Evolutionary conservation across 2,329 filamentous ascomycete species (phyloP), one percentile per base, ranked within the genome.

Genomic region (Colletotrichum navitas): DNA sequence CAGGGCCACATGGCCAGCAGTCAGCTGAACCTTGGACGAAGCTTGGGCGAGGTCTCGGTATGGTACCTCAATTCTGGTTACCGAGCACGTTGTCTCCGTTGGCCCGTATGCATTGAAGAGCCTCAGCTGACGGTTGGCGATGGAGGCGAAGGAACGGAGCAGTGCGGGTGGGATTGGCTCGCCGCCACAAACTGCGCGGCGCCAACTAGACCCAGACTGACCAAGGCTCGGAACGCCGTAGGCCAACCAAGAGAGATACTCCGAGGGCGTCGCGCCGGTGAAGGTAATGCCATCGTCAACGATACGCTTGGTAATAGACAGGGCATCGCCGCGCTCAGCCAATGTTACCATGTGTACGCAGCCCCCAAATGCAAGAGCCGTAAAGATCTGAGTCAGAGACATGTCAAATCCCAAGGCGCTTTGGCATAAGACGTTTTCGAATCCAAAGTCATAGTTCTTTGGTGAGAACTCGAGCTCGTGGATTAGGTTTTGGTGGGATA

Each of bases 381-480:
- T 75, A 58, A 84, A 78, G 11, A 80, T 79, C 72, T 86, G 81
- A 2, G 74, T 74, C 1, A 84, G 49, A 0, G 83, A 82, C 70
- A 84, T 74, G 66, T 86, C 83, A 73, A 86, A 86, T 6, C 76
- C 78, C 29, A 77, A 78, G 0, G 83, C 76, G 24, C 77, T 83
- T 67, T 84, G 82, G 62, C 84, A 81, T 1, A 85, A 75, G 1
- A 81, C 77, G 3, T 70, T 74, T 29, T 79, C 79, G 2, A 73
- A 66, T 0, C 73, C 75, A 0, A 79, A 63, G 0, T 26, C 39
- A 18, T 72, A 65, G 14, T 67, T 73, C 14, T 71, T 58, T 5
- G 64, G 63, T 2, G 24, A 32, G 21, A 72, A 73, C 54, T 56
- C 54, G 10, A 79, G 68, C 36, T 77, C 68, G 67, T 80, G 80